Evolutionary conservation across 495 filamentous ascomycete species (phyloP).

Genomic region (Neurospora cerealis): DNA sequence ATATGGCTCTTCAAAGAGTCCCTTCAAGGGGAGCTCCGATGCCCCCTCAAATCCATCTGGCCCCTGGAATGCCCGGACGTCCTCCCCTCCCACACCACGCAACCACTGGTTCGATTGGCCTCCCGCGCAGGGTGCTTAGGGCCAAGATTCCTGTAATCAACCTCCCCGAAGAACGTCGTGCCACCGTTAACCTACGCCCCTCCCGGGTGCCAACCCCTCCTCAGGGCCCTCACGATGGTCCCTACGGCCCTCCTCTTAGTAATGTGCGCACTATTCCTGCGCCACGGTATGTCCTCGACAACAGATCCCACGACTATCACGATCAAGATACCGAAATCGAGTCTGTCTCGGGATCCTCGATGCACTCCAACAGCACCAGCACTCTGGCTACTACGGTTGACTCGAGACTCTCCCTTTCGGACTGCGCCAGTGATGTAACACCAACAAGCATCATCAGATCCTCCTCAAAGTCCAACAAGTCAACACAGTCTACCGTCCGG

Average conservation of each 20-base stretch:
- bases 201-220: constrained; percentile 13
- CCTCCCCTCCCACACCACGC: not conserved
- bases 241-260: not conserved
- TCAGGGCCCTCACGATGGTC: not conserved
- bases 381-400: constrained; percentile 32
- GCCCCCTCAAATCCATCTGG: not conserved
- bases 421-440: constrained; percentile 19
- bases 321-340: constrained; percentile 28
- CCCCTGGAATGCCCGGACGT: not conserved
- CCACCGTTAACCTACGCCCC: constrained; percentile 17
- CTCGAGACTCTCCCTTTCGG: constrained; percentile 18
- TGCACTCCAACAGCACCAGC: constrained; percentile 33
- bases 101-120: not conserved
- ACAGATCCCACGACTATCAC: constrained; percentile 9
- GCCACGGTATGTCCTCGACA: constrained; percentile 13
- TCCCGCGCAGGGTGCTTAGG: constrained; percentile 25
- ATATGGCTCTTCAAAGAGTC: not conserved
- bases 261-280: constrained; percentile 9
- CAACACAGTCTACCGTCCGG: constrained; percentile 17
- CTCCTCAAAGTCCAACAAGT: constrained; percentile 20
- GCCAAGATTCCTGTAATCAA: constrained; percentile 17
- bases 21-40: not conserved
- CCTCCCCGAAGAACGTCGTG: constrained; percentile 17
- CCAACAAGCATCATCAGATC: constrained; percentile 21
- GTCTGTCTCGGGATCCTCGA: constrained; percentile 32